phyloP scores from a whole-genome alignment of 1,284 basidiomycete genomes.

The Ceratobasidium sp. region DNA sequence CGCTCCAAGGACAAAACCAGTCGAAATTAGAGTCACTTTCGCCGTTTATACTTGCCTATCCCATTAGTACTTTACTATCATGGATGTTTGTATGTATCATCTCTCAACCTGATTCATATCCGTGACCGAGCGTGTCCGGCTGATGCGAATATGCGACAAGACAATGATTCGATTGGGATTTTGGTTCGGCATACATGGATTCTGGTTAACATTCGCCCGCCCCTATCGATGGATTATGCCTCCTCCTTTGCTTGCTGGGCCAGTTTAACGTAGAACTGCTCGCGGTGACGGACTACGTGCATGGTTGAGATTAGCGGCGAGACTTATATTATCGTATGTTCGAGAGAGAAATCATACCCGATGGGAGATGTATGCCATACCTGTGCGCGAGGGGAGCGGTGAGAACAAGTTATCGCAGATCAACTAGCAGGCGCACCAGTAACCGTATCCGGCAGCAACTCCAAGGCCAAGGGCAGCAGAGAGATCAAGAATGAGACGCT shows the following conservation, averaged over 20 bases:
- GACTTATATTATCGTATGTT: background rate
- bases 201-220: slow-evolving; percentile 30
- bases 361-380: slow-evolving; percentile 81
- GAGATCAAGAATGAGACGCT: slow-evolving; percentile 86
- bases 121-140: slow-evolving; percentile 22
- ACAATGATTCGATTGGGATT: slow-evolving; percentile 40
- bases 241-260: slow-evolving; percentile 61
- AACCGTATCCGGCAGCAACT: slow-evolving; percentile 75
- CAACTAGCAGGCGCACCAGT: slow-evolving; percentile 71
- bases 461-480: slow-evolving; percentile 79
- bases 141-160: slow-evolving; percentile 19
- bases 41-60: slow-evolving; percentile 12
- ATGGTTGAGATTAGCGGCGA: slow-evolving; percentile 1
- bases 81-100: slow-evolving; percentile 38
- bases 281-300: slow-evolving; percentile 77
- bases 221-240: slow-evolving; percentile 15
- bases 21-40: background rate
- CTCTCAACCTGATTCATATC: background rate
- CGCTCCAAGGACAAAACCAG: background rate
- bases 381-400: slow-evolving; percentile 59
- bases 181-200: slow-evolving; percentile 12
- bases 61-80: slow-evolving; percentile 31
- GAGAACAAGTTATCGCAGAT: slow-evolving; percentile 22
- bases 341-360: slow-evolving; percentile 29
- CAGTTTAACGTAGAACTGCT: slow-evolving; percentile 85